phyloP scores from a whole-genome alignment of 2,329 filamentous ascomycete genomes.

The Coniella lustricola region DNA sequence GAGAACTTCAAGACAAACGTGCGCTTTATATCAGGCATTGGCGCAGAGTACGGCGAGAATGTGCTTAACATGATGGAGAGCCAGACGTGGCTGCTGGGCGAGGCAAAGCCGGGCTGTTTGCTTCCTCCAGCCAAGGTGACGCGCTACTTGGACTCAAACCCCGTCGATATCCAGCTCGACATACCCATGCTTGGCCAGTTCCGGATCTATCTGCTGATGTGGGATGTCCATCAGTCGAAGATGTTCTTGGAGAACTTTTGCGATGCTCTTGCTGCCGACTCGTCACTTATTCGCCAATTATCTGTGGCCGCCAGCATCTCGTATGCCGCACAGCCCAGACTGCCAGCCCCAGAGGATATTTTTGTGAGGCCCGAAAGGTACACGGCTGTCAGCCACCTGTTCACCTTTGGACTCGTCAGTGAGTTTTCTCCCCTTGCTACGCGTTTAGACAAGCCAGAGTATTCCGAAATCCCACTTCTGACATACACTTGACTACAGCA shows the following conservation, averaged over 20 bases:
- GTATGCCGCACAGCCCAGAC: slow-evolving; percentile 52
- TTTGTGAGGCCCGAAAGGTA: slow-evolving; percentile 64
- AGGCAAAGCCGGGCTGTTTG: slow-evolving; percentile 46
- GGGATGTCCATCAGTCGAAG: slow-evolving; percentile 48
- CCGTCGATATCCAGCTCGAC: slow-evolving; percentile 69
- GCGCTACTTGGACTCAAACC: slow-evolving; percentile 70
- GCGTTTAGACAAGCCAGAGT: not conserved
- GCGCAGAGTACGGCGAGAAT: slow-evolving; percentile 50
- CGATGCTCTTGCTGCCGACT: slow-evolving; percentile 40
- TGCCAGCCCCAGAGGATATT: slow-evolving; percentile 53
- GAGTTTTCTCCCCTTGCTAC: slow-evolving; percentile 24
- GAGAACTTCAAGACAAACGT: slow-evolving; percentile 61
- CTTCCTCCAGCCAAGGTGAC: slow-evolving; percentile 64
- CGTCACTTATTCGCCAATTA: slow-evolving; percentile 52
- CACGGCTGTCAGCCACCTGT: slow-evolving; percentile 58
- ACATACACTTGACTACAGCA: slow-evolving; percentile 28
- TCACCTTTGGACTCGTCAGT: slow-evolving; percentile 65
- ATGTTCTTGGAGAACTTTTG: slow-evolving; percentile 56
- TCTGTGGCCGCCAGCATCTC: slow-evolving; percentile 53
- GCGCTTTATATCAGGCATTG: slow-evolving; percentile 60
- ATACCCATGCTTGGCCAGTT: slow-evolving; percentile 74
- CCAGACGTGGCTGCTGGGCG: slow-evolving; percentile 36
- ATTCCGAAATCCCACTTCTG: slow-evolving; percentile 17
- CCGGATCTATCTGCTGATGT: slow-evolving; percentile 64
- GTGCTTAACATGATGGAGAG: slow-evolving; percentile 39